Conservation (phyloP, 2,329 filamentous ascomycete species). For the Magnaporthales sp. region DNA sequence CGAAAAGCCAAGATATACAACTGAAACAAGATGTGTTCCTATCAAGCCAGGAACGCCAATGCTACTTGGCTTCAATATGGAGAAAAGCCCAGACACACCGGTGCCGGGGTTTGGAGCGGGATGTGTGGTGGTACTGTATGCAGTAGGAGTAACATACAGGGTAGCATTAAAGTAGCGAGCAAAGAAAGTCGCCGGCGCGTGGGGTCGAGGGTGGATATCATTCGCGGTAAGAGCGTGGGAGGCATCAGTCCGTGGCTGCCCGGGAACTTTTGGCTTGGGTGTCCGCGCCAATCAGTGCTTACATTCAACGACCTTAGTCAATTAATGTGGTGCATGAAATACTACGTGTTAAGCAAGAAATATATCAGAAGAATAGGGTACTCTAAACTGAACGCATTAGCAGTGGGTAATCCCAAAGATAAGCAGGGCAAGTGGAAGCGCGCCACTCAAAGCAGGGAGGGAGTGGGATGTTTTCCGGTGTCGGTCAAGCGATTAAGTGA, state of each 20-base stretch:
- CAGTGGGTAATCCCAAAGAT: neutral
- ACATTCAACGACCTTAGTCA: neutral
- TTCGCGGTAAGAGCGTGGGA: neutral
- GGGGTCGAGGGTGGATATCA: neutral
- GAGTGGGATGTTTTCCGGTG: neutral
- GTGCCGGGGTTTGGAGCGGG: neutral
- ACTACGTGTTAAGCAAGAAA: neutral
- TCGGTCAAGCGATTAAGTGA: neutral
- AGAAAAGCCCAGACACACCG: neutral
- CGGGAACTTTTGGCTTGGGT: neutral
- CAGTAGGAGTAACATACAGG: neutral
- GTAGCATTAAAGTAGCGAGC: neutral
- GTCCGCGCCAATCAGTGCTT: neutral
- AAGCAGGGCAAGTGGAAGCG: neutral
- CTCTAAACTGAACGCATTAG: neutral
- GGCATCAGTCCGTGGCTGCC: neutral
- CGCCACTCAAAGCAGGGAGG: neutral
- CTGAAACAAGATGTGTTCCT: neutral
- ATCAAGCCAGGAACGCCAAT: neutral
- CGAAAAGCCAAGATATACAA: neutral
- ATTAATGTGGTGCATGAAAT: neutral
- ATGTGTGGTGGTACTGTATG: neutral
- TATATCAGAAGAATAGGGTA: neutral
- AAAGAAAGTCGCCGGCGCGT: neutral
- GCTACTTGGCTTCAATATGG: neutral